phyloP scores from a whole-genome alignment of 768 basidiomycete genomes.

The Mrakia gelida region DNA sequence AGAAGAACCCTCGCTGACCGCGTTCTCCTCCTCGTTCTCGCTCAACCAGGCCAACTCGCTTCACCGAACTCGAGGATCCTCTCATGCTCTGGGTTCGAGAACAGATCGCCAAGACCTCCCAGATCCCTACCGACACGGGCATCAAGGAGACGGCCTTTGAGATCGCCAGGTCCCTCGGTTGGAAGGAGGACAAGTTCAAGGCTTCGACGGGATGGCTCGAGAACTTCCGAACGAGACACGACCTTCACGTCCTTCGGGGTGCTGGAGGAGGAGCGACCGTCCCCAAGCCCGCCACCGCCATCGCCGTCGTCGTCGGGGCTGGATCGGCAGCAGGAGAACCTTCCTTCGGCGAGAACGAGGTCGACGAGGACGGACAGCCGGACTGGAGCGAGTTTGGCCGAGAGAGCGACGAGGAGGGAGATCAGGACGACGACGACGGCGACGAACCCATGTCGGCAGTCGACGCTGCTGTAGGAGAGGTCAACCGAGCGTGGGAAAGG shows the following conservation, averaged over 20 bases:
- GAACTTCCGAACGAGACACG: constrained; percentile 79
- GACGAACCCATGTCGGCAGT: background rate
- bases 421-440: background rate
- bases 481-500: constrained; percentile 6
- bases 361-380: background rate
- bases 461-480: background rate
- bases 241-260: constrained; percentile 53
- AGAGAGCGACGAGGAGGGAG: background rate
- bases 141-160: constrained; percentile 65
- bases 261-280: background rate
- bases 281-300: background rate
- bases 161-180: constrained; percentile 56
- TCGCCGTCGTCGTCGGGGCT: background rate
- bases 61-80: constrained; percentile 63
- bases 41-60: constrained; percentile 40
- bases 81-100: constrained; percentile 33
- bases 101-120: constrained; percentile 29
- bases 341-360: background rate
- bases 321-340: background rate
- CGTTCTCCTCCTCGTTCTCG: background rate
- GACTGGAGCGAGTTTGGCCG: background rate
- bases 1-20: background rate
- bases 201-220: constrained; percentile 90
- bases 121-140: constrained; percentile 61
- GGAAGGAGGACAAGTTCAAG: constrained; percentile 72